These are phyloP conservation scores for Tetrahymena malaccensis DNA, from an alignment of 73 alveolate species.

Conservation along the genomic window DNA sequence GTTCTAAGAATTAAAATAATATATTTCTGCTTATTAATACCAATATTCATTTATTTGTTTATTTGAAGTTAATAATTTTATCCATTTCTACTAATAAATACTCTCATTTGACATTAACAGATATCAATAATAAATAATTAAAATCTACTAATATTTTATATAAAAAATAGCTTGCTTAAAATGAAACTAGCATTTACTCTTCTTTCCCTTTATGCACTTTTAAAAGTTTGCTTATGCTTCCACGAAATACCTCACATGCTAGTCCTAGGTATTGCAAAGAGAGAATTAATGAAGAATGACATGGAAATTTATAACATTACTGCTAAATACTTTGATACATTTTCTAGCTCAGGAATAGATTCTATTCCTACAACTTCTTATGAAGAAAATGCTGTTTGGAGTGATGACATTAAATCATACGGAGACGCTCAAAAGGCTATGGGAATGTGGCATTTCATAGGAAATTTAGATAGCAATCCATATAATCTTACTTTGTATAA, in stretches of 20 bases:
- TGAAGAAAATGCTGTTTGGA: conserved; percentile 64
- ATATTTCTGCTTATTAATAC: too few species aligned
- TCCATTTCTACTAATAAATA: too few species aligned
- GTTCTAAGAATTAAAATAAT: too few species aligned
- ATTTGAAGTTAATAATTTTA: too few species aligned
- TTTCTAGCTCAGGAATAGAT: not conserved
- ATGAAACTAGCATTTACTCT: not conserved
- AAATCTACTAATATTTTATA: too few species aligned
- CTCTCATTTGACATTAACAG: too few species aligned
- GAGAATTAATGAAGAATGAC: not conserved
- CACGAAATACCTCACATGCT: not conserved
- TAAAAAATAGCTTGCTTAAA: not conserved
- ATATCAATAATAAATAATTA: too few species aligned
- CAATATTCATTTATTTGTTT: too few species aligned
- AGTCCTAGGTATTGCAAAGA: not conserved
- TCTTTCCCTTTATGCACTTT: not conserved
- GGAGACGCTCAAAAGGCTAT: conserved; percentile 24
- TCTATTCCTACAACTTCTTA: not conserved
- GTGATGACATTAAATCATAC: conserved; percentile 56
- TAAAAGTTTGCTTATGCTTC: not conserved
- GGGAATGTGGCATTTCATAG: not conserved
- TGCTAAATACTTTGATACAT: not conserved
- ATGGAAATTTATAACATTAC: not conserved
- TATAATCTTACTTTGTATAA: not conserved
- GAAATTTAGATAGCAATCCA: not conserved